Conservation (phyloP, 106 monocot species). For the Hemerocallis citrina region DNA sequence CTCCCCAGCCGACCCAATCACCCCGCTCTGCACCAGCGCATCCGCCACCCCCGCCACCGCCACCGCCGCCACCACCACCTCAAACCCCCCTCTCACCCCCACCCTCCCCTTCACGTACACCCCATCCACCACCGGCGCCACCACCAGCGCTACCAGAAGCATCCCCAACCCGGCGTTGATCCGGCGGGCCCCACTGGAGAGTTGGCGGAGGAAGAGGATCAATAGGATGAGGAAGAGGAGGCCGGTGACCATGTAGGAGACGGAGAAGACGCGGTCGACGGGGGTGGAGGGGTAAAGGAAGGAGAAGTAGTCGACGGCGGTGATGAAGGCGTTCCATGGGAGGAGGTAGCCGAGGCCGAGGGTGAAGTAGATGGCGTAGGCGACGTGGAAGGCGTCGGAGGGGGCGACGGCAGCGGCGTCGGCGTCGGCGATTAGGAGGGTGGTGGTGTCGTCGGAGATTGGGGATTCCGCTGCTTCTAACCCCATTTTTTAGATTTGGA, state of each 20-base stretch:
- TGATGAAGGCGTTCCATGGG: conserved; percentile 98
- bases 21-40: conserved; percentile 7
- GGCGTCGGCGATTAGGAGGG: too few relatives aligned
- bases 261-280: conserved; percentile 87
- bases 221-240: conserved; percentile 57
- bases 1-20: conserved; percentile 8
- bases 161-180: conserved; percentile 73
- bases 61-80: conserved; percentile 46
- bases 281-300: conserved; percentile 73
- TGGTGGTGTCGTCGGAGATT: too few relatives aligned
- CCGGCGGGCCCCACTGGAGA: conserved; percentile 30
- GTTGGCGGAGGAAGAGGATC: conserved; percentile 36
- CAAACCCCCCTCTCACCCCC: conserved; percentile 43
- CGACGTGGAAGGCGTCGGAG: conserved; percentile 41
- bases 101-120: conserved; percentile 37
- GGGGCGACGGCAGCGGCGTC: conserved; percentile 2
- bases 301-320: conserved; percentile 91
- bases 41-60: not conserved
- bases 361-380: conserved; percentile 67
- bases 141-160: conserved; percentile 44
- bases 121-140: conserved; percentile 57
- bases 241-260: conserved; percentile 68
- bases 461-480: too few relatives aligned
- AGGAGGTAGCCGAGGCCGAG: conserved; percentile 85
- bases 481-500: too few relatives aligned